A percentile compares a stretch with the other conserved stretches of the same genome.
Conservation (phyloP, 306 rosid genomes). For the Acacia acuminata region DNA sequence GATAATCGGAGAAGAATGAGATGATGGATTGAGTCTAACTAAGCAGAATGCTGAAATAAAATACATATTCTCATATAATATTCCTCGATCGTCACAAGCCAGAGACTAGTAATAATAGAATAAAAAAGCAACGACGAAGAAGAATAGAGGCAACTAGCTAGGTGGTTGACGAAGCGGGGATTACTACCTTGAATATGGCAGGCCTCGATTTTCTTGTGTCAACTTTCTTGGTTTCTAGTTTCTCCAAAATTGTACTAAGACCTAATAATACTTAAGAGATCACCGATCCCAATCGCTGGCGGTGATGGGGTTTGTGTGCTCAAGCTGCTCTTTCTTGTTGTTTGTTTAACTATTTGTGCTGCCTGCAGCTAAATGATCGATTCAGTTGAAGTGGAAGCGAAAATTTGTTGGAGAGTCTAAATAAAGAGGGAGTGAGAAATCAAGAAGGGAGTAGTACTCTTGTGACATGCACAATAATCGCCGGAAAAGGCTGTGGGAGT, state of each 20-base stretch:
- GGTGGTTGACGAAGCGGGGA: neutral
- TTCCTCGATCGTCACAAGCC: neutral
- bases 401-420: neutral
- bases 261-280: neutral
- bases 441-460: neutral
- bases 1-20: neutral
- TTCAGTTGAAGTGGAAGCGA: neutral
- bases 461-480: slow-evolving; percentile 34
- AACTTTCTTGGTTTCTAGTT: slow-evolving; percentile 31
- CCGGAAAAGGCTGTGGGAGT: slow-evolving; percentile 38
- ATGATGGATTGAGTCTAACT: neutral
- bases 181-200: slow-evolving; percentile 9
- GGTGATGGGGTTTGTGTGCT: neutral
- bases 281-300: neutral
- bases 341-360: neutral
- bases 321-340: neutral
- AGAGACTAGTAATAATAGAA: neutral
- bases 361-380: too few species aligned
- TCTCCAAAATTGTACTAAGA: neutral
- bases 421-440: neutral
- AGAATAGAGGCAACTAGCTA: neutral
- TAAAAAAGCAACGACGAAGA: neutral
- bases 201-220: slow-evolving; percentile 47
- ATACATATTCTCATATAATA: neutral
- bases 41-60: neutral